Conservation (phyloP, 306 rosid species). For the Amphicarpaea edgeworthii region DNA sequence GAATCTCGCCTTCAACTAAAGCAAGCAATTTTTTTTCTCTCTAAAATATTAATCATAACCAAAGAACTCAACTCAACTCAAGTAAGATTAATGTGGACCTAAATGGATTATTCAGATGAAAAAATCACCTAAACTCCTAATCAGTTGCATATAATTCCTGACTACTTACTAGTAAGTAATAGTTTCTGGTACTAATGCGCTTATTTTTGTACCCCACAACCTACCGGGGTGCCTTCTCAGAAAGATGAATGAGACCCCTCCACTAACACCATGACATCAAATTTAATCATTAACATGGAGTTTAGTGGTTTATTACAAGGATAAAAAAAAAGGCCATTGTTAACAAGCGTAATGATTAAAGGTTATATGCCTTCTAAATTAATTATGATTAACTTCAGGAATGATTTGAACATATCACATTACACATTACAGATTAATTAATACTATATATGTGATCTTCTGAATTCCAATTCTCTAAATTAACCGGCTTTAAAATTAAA, state of each 20-base stretch:
- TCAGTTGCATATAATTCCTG: too few relatives aligned
- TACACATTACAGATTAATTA: background rate
- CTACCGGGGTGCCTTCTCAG: background rate
- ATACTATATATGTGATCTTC: background rate
- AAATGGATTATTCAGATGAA: too few relatives aligned
- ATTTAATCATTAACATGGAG: slow-evolving; percentile 18
- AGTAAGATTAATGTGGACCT: too few relatives aligned
- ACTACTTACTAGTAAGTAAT: too few relatives aligned
- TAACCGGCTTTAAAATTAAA: background rate
- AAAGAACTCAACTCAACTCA: too few relatives aligned
- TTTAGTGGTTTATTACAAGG: slow-evolving; percentile 33
- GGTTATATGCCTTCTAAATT: slow-evolving; percentile 9
- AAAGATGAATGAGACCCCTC: background rate
- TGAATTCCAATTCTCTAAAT: background rate
- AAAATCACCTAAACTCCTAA: too few relatives aligned
- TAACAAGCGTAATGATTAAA: slow-evolving; percentile 35
- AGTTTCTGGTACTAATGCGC: background rate
- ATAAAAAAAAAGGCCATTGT: background rate
- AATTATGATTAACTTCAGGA: slow-evolving; percentile 9
- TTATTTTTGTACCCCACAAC: background rate
- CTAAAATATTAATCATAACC: too few relatives aligned
- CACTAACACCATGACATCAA: slow-evolving; percentile 11
- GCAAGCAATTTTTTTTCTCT: background rate
- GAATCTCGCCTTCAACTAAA: background rate
- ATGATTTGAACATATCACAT: background rate